Conservation (phyloP, 179 eudicot species). For the Silene noctiflora region DNA sequence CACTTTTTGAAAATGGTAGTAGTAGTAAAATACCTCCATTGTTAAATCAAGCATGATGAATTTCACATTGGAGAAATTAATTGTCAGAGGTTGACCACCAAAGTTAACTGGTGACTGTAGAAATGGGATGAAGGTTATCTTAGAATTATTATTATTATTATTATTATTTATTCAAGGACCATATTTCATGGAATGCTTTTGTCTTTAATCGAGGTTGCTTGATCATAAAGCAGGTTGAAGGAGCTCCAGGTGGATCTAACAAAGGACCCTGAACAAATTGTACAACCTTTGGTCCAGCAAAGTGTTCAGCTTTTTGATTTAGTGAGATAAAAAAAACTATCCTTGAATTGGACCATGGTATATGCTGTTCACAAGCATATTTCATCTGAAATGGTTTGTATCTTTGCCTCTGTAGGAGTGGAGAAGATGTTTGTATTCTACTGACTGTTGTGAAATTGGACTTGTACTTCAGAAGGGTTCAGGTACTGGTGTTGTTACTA, state of each 20-base stretch:
- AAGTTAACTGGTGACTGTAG: background rate
- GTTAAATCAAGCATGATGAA: background rate
- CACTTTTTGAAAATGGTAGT: background rate
- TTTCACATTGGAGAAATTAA: background rate
- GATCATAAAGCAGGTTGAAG: constrained; percentile 46
- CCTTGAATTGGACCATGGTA: background rate
- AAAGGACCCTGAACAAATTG: constrained; percentile 33
- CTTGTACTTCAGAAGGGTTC: constrained; percentile 60
- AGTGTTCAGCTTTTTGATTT: constrained; percentile 65
- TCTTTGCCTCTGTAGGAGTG: constrained; percentile 56
- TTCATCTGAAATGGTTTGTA: constrained; percentile 15
- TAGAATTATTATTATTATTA: background rate
- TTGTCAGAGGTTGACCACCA: background rate
- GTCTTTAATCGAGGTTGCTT: constrained; percentile 12
- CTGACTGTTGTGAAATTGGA: constrained; percentile 90
- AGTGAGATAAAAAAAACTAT: constrained; percentile 41
- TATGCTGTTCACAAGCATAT: background rate
- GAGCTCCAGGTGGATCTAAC: constrained; percentile 36
- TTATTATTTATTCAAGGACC: background rate
- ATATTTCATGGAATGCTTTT: constrained; percentile 1
- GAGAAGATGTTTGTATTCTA: constrained; percentile 62
- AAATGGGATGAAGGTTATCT: background rate
- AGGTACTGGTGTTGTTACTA: constrained; percentile 40
- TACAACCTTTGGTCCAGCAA: constrained; percentile 35
- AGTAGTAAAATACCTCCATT: too few species aligned